Percentiles rank a stretch among this genome's conserved stretches.
phyloP scores from a whole-genome alignment of 805 yeast genomes.

The Naumovozyma castellii region DNA sequence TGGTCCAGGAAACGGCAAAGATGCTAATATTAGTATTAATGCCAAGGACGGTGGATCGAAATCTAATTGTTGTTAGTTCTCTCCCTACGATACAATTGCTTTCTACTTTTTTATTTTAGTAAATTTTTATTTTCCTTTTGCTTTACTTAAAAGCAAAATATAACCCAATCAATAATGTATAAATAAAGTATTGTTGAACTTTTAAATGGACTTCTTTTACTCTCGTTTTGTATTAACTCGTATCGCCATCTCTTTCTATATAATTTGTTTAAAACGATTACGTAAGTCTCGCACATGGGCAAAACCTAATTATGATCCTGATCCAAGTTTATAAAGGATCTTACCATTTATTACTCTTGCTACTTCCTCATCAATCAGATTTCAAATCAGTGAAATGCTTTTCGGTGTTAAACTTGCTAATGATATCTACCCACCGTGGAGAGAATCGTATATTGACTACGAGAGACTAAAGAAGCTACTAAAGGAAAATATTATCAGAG shows the following conservation, averaged over 20 bases:
- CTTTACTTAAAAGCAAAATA: not conserved
- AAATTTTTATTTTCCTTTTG: not conserved
- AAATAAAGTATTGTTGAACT: not conserved
- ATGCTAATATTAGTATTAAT: slow-evolving; percentile 25
- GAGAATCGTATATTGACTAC: slow-evolving; percentile 57
- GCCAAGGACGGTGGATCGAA: slow-evolving; percentile 32
- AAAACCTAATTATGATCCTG: too few relatives aligned
- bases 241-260: too few relatives aligned
- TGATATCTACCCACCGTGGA: slow-evolving; percentile 87
- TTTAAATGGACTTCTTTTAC: too few relatives aligned
- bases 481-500: slow-evolving; percentile 49
- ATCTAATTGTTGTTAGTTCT: slow-evolving; percentile 45
- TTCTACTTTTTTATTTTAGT: not conserved
- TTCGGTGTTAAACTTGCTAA: slow-evolving; percentile 76
- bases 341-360: too few relatives aligned
- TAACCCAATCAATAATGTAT: not conserved
- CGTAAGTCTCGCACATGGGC: too few relatives aligned
- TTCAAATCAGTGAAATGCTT: slow-evolving; percentile 42
- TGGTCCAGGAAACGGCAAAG: slow-evolving; percentile 44
- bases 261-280: too few relatives aligned
- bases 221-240: too few relatives aligned
- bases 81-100: not conserved
- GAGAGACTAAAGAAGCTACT: slow-evolving; percentile 54
- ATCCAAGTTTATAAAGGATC: too few relatives aligned
- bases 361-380: not conserved